phyloP scores from a whole-genome alignment of 2,329 filamentous ascomycete species.

The Epicoccum sorghinum region DNA sequence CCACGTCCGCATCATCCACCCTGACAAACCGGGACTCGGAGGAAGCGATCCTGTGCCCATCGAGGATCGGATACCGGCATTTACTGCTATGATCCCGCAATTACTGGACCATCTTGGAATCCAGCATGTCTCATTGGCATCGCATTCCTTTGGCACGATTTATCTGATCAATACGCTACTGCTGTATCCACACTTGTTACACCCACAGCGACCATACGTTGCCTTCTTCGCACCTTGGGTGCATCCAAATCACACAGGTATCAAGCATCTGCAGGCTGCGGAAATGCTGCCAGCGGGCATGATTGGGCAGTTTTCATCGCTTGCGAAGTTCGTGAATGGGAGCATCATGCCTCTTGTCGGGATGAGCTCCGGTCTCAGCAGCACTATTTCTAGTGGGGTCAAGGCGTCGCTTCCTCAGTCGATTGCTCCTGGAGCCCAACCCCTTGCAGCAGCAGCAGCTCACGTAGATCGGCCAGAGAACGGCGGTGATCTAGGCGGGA shows the following conservation, averaged over 20 bases:
- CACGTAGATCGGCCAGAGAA: neutral
- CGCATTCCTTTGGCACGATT: conserved; percentile 30
- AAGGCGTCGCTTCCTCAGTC: neutral
- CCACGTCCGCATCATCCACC: conserved; percentile 27
- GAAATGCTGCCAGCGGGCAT: conserved; percentile 22
- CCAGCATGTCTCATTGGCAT: conserved; percentile 24
- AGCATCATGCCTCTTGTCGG: conserved; percentile 21
- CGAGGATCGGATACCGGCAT: conserved; percentile 20
- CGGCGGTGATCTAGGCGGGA: neutral
- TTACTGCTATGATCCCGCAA: conserved; percentile 23
- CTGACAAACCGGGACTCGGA: conserved; percentile 30
- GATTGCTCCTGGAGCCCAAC: neutral
- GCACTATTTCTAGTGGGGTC: neutral
- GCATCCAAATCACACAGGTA: conserved; percentile 24
- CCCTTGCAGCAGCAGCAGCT: neutral
- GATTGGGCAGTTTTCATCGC: conserved; percentile 22
- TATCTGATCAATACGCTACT: conserved; percentile 30
- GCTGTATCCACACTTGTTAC: conserved; percentile 25
- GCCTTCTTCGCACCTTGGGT: conserved; percentile 35
- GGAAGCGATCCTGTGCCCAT: conserved; percentile 22
- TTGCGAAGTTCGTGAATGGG: conserved; percentile 21
- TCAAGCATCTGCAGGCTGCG: conserved; percentile 18
- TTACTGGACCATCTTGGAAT: conserved; percentile 28
- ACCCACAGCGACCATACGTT: conserved; percentile 24
- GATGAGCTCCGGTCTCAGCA: conserved; percentile 11